Conservation (phyloP, 352 stramenopile species). For the Globisporangium orthogonon region DNA sequence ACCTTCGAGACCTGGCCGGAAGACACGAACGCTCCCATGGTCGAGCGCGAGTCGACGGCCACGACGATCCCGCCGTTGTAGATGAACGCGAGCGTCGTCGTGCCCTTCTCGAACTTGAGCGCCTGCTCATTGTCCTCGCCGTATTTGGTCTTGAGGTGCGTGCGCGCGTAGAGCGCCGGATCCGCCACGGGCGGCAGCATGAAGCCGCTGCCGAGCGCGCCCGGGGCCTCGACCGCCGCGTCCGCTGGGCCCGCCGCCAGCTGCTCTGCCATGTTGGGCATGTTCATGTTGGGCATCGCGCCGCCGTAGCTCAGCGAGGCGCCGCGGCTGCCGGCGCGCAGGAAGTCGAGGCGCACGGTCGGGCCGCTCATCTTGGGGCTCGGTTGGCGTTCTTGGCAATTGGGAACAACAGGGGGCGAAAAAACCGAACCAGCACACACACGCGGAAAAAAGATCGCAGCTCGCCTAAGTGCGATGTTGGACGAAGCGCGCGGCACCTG, state of each 20-base stretch:
- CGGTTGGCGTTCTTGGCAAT: neutral
- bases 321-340: slow-evolving; percentile 59
- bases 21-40: slow-evolving; percentile 98
- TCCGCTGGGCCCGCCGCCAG: slow-evolving; percentile 6
- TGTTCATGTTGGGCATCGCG: slow-evolving; percentile 70
- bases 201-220: slow-evolving; percentile 49
- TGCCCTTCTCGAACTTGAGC: slow-evolving; percentile 98
- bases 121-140: slow-evolving; percentile 93
- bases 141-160: slow-evolving; percentile 97
- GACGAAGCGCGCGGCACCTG: no score
- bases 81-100: slow-evolving; percentile 99
- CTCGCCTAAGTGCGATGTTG: no score
- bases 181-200: slow-evolving; percentile 75
- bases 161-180: slow-evolving; percentile 92
- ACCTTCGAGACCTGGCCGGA: slow-evolving; percentile 99
- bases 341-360: slow-evolving; percentile 58
- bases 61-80: slow-evolving; percentile 98
- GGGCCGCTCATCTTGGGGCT: slow-evolving; percentile 33
- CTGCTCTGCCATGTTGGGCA: slow-evolving; percentile 29
- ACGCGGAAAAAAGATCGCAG: no score
- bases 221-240: slow-evolving; percentile 11
- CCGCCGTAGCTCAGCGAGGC: slow-evolving; percentile 63
- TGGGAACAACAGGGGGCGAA: neutral
- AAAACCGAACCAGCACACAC: no score
- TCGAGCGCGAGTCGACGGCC: slow-evolving; percentile 98